These are phyloP conservation scores for Coemansia asiatica DNA, from an alignment of 192 early-diverging fungal genomes.

Conservation along the genomic window DNA sequence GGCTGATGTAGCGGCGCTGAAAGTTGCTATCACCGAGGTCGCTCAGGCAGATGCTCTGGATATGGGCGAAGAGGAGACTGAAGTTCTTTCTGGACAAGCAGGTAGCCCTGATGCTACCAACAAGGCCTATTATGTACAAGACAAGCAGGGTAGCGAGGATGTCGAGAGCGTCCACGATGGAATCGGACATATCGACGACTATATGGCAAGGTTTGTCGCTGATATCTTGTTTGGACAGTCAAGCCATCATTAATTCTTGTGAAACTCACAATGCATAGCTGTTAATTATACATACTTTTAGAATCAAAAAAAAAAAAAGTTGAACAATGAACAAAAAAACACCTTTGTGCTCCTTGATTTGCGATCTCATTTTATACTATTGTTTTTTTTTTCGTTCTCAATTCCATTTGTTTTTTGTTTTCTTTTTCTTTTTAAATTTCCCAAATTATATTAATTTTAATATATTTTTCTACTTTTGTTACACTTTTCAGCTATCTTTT, in stretches of 20 bases:
- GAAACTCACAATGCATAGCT: background rate
- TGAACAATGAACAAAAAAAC: no score
- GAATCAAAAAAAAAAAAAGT: background rate
- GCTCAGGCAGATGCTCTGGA: constrained; percentile 41
- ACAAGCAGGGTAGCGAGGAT: no score
- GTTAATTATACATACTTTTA: background rate
- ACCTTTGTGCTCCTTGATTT: no score
- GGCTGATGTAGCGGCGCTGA: constrained; percentile 35
- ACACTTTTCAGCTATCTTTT: background rate
- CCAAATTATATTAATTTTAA: background rate
- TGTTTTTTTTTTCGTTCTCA: background rate
- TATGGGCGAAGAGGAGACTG: constrained; percentile 19
- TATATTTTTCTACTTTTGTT: background rate
- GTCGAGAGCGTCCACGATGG: constrained; percentile 42
- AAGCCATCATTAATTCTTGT: background rate
- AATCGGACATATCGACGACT: constrained; percentile 74
- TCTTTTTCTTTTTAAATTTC: background rate
- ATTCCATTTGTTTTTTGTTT: no score
- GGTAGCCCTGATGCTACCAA: background rate
- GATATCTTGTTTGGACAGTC: background rate
- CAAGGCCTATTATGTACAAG: no score
- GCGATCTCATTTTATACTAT: background rate
- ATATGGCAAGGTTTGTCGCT: constrained; percentile 63
- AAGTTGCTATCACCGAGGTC: constrained; percentile 34
- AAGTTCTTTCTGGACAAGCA: no score